Base-by-base conservation (phyloP, 768 basidiomycete genomes). In the Lanmaoa rubissima region DNA sequence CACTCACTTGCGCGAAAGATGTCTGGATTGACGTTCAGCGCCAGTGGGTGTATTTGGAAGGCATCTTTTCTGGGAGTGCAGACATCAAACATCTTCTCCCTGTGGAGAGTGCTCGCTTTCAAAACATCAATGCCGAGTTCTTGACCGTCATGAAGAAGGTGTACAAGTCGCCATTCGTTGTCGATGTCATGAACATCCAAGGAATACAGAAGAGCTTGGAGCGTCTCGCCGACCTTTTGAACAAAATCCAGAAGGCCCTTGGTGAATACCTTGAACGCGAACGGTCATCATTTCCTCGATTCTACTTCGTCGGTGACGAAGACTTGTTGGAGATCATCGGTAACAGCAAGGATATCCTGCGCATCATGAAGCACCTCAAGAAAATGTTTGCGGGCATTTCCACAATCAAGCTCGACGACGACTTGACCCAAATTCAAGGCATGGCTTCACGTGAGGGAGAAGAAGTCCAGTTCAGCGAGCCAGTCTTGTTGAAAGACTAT, bases 381-480 rank as follows among this genome's bases (percentile, higher is more conserved):
- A 99, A 99, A 82, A 99, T 99, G 97, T 99, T 99, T 74, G 97
- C 97, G 21, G 97, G 97, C 28, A 88, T 99, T 39, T 88, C 94
- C 1, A 94, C 94, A 0, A 80, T 98, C 62, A 81, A 77, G 64
- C 80, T 98, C 28, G 92, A 97, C 68, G 92, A 94, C 17, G 93
- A 94, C 46, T 70, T 90, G 59, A 88, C 92, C 5, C 83, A 88
- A 67, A 95, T 98, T 54, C 86, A 87, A 60, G 94, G 92, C 51
- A 96, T 98, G 87, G 85, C 92, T 13, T 98, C 97, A 1, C 81
- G 93, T 55, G 97, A 99, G 70, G 97, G 96, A 41, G 97, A 99
- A 73, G 89, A 94, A 68, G 90, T 99, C 16, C 74, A 71, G 9
- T 98, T 98, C 75, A 81, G 84, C 44, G 81, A 84, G 32, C 88